Percentiles rank a stretch among this genome's conserved stretches.
Evolutionary conservation across 169 alveolate species (phyloP).

Genomic region (Plasmodium vinckei): DNA sequence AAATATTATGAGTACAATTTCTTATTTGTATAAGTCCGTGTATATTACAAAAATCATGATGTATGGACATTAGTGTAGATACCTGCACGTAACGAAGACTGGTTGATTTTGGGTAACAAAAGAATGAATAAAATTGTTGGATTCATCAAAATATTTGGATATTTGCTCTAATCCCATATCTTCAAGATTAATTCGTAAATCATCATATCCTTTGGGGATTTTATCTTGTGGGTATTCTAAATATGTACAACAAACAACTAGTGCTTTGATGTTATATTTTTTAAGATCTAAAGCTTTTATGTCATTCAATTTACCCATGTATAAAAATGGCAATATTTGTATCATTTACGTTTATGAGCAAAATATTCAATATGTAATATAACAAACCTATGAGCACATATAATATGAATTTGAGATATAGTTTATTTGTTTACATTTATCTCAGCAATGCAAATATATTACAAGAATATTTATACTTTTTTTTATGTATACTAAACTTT

Average conservation of each 20-base stretch:
- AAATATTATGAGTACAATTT: too few relatives aligned
- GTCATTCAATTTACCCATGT: slow-evolving; percentile 56
- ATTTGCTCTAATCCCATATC: slow-evolving; percentile 79
- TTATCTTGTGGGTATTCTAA: slow-evolving; percentile 61
- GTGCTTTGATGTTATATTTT: slow-evolving; percentile 24
- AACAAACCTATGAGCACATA: too few relatives aligned
- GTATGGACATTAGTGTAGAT: neutral
- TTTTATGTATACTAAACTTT: too few relatives aligned
- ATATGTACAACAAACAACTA: slow-evolving; percentile 69
- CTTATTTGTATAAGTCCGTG: too few relatives aligned
- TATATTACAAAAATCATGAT: too few relatives aligned
- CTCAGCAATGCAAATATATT: too few relatives aligned
- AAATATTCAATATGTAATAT: neutral
- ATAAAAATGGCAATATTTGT: slow-evolving; percentile 65
- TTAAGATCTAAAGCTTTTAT: slow-evolving; percentile 56
- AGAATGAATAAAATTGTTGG: slow-evolving; percentile 77
- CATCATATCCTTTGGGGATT: slow-evolving; percentile 51
- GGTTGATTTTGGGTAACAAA: slow-evolving; percentile 47
- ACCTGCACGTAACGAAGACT: slow-evolving; percentile 81
- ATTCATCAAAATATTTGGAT: slow-evolving; percentile 76
- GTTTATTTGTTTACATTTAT: too few relatives aligned
- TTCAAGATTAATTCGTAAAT: slow-evolving; percentile 76
- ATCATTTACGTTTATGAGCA: slow-evolving; percentile 29
- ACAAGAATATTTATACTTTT: too few relatives aligned
- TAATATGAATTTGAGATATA: too few relatives aligned